Conservation (phyloP, 768 basidiomycete genomes). For the Kwoniella europaea region DNA sequence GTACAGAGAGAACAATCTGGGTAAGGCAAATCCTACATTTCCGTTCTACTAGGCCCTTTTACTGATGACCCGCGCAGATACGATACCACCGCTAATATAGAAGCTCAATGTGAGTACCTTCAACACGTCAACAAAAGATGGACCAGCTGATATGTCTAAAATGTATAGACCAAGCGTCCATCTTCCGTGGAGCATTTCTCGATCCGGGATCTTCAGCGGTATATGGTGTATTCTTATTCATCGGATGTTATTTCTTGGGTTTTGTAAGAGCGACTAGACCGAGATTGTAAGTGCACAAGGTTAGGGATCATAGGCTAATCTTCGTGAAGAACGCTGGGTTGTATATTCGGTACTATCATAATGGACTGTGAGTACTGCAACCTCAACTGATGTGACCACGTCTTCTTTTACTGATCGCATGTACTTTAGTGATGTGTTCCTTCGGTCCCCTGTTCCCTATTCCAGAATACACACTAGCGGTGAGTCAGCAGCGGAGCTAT, state of each 20-base stretch:
- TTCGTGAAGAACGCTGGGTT: conserved; percentile 56
- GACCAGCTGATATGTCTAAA: not conserved
- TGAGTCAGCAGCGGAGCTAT: conserved; percentile 25
- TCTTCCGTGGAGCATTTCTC: conserved; percentile 65
- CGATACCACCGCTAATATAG: conserved; percentile 47
- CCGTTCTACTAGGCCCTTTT: not conserved
- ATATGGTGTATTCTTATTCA: conserved; percentile 63
- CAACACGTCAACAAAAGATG: conserved; percentile 31
- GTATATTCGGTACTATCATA: conserved; percentile 64
- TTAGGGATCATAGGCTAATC: conserved; percentile 1
- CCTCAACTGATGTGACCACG: too few species aligned
- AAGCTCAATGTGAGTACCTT: conserved; percentile 42
- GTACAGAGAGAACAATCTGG: conserved; percentile 39
- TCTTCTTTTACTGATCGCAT: not conserved
- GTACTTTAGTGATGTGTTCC: conserved; percentile 49
- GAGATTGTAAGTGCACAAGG: conserved; percentile 55
- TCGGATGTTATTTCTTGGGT: conserved; percentile 62
- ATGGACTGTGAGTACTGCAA: conserved; percentile 48
- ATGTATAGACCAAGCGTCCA: conserved; percentile 55
- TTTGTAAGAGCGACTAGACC: conserved; percentile 63
- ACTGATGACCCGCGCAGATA: conserved; percentile 19
- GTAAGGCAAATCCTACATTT: conserved; percentile 22
- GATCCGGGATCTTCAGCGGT: conserved; percentile 63
- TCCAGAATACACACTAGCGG: conserved; percentile 61
- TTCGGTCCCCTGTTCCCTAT: conserved; percentile 65